Evolutionary conservation across 345 rosid species (phyloP).

Genomic region (Bruguiera parviflora): DNA sequence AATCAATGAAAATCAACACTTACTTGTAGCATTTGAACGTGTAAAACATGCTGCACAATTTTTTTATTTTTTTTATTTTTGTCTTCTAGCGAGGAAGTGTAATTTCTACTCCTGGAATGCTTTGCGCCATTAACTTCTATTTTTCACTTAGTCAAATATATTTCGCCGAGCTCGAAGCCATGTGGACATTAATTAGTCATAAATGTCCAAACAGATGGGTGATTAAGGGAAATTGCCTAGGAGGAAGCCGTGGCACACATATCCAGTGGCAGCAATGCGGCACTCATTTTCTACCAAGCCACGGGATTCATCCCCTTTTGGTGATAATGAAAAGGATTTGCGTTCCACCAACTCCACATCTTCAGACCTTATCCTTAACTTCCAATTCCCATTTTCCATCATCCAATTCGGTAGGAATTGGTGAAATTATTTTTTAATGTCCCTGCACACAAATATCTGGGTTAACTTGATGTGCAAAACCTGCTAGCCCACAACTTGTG

Average conservation of each 20-base stretch:
- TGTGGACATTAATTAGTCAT: background rate
- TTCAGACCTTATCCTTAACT: constrained; percentile 38
- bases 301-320: constrained; percentile 17
- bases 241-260: background rate
- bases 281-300: constrained; percentile 38
- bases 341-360: constrained; percentile 47
- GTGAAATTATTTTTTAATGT: background rate
- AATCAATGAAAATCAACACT: background rate
- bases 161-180: background rate
- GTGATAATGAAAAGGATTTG: constrained; percentile 36
- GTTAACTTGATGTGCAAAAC: constrained; percentile 38
- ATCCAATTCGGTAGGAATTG: background rate
- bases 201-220: background rate
- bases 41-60: background rate
- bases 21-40: background rate
- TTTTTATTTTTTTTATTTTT: background rate
- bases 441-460: constrained; percentile 8
- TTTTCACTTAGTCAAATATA: background rate
- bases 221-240: background rate
- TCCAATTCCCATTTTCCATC: background rate
- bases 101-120: background rate
- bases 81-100: constrained; percentile 2
- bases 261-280: constrained; percentile 14
- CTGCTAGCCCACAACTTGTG: constrained; percentile 15
- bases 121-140: background rate